These are phyloP conservation scores for Narthecium ossifragum DNA, from an alignment of 106 monocot genomes.

Conservation along the genomic window DNA sequence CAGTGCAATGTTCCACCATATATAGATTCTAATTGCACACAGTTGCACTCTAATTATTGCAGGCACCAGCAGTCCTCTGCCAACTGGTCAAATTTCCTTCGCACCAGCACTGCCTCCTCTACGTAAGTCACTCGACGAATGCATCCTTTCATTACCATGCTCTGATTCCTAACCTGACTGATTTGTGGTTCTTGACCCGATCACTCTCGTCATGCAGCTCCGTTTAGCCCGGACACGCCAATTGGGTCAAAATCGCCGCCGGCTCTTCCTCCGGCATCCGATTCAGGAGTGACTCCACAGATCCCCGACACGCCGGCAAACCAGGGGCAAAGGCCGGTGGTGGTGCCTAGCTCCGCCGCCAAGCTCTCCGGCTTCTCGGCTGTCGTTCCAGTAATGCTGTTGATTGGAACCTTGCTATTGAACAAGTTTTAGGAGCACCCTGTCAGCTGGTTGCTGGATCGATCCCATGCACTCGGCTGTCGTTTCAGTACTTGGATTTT, in stretches of 20 bases:
- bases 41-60: slow-evolving; percentile 18
- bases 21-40: neutral
- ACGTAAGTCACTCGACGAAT: slow-evolving; percentile 22
- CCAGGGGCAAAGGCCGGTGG: slow-evolving; percentile 31
- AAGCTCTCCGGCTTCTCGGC: slow-evolving; percentile 19
- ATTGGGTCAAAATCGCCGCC: neutral
- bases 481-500: too few species aligned
- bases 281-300: too few species aligned
- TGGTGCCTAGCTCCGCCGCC: slow-evolving; percentile 35
- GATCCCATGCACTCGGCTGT: too few species aligned
- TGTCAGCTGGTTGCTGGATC: too few species aligned
- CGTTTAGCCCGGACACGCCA: slow-evolving; percentile 4
- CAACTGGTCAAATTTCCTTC: slow-evolving; percentile 24
- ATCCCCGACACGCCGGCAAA: slow-evolving; percentile 1
- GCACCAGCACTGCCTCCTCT: slow-evolving; percentile 42
- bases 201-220: neutral
- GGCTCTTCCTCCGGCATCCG: slow-evolving; percentile 11
- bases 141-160: too few species aligned
- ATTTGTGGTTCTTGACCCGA: neutral
- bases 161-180: too few species aligned
- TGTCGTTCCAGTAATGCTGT: neutral
- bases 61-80: slow-evolving; percentile 34
- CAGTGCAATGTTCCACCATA: neutral
- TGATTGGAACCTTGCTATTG: neutral
- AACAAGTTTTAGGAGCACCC: slow-evolving; percentile 13